A percentile compares a stretch with the other conserved stretches of the same genome.
phyloP scores from a whole-genome alignment of 495 filamentous ascomycete species.

The Tuber melanosporum region DNA sequence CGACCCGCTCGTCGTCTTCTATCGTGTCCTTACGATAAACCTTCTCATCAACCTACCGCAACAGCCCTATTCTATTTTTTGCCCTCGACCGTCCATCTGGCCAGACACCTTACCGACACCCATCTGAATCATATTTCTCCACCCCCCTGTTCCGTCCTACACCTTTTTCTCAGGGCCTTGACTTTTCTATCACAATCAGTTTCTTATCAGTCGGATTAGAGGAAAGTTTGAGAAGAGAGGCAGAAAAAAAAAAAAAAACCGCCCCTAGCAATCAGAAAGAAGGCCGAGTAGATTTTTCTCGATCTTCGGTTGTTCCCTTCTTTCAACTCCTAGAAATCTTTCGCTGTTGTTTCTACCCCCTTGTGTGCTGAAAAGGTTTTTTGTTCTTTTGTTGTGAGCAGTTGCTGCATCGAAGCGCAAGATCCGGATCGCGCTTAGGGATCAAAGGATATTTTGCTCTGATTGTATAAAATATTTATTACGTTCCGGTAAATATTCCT shows the following conservation, averaged over 20 bases:
- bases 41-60: conserved; percentile 26
- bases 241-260: conserved; percentile 13
- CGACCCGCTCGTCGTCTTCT: conserved; percentile 28
- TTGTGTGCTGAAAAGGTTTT: conserved; percentile 35
- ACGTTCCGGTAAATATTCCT: conserved; percentile 6
- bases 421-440: conserved; percentile 21
- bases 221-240: conserved; percentile 7
- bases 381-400: conserved; percentile 29
- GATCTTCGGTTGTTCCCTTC: conserved; percentile 23
- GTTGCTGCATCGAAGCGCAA: conserved; percentile 29
- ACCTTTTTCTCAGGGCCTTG: conserved; percentile 26
- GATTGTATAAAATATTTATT: conserved; percentile 1
- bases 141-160: conserved; percentile 14
- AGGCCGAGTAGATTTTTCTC: conserved; percentile 18
- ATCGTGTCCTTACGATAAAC: conserved; percentile 21
- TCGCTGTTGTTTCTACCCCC: conserved; percentile 19
- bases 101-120: conserved; percentile 13
- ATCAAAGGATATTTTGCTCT: conserved; percentile 4
- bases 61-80: conserved; percentile 33
- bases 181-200: conserved; percentile 13
- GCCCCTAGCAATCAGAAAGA: conserved; percentile 15
- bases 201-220: conserved; percentile 32
- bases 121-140: conserved; percentile 29
- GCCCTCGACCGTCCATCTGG: conserved; percentile 14
- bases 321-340: conserved; percentile 9